Evolutionary conservation across 1,284 basidiomycete genomes (phyloP), one percentile per base, ranked within the genome.

Genomic region (Vanrija humicola): DNA sequence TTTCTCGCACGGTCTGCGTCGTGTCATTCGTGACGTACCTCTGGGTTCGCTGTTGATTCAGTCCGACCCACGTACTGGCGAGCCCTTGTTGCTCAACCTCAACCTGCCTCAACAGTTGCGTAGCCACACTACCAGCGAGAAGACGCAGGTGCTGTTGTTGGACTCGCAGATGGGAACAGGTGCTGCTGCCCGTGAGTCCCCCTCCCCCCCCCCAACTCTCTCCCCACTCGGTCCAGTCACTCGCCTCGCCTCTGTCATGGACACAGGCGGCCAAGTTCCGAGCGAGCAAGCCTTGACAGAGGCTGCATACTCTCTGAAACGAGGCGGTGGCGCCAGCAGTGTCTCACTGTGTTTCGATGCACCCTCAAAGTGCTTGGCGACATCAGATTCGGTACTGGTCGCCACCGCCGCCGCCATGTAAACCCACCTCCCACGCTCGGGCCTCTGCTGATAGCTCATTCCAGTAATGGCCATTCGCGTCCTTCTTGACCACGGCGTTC

Each of bases 151-250:
- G 1, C 86, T 97, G 70, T 76, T 98, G n/a, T 80, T 97, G 29
- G 95, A 98, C 70, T 89, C 90, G 4, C 94, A 92, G 80, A 92
- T 98, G 73, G 92, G 91, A 5, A 98, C 94, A 0, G 95, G 88
- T 3, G 94, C 95, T 0, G 86, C 94, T 5, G 93, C 90, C 0
- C 87, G 73, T 76, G 34, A 64, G 73, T 70, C 12, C 25, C 3
- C 21, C 5, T 23, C 21, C 21, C 21, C 21, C 21, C 21, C 21
- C 21, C 21, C 34, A 34, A 34, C 28, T 5, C 21, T 3, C 21
- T 23, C 21, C 21, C 21, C 2, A 28, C 28, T 28, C 28, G 6
- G 6, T 10, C 28, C 28, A 28, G 10, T 34, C 12, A 12, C 12
- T 34, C 7, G 2, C 34, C 6, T 34, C 34, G 34, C 34, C 34